A percentile compares a stretch with the other conserved stretches of the same genome.
phyloP scores from a whole-genome alignment of 352 stramenopile genomes.

The Globisporangium uncinulatum region DNA sequence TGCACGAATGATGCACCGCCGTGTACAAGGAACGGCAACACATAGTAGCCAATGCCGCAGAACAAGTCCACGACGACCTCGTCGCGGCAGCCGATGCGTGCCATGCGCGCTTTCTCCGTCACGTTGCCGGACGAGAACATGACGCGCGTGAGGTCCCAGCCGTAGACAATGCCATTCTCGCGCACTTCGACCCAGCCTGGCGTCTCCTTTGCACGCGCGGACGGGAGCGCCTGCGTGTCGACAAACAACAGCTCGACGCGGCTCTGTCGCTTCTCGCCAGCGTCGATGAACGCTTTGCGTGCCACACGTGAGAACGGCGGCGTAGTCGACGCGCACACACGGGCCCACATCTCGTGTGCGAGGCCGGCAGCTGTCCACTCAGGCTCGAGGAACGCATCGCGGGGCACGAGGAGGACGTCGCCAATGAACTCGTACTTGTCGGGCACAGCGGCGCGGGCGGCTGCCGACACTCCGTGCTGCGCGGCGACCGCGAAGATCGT shows the following conservation, averaged over 20 bases:
- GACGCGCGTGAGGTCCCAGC: conserved; percentile 92
- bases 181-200: conserved; percentile 80
- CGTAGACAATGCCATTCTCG: conserved; percentile 94
- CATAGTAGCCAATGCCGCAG: conserved; percentile 98
- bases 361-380: conserved; percentile 38
- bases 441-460: conserved; percentile 32
- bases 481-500: conserved; percentile 47
- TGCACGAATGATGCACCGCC: conserved; percentile 87
- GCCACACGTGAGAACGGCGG: conserved; percentile 66
- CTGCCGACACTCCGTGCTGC: conserved; percentile 31
- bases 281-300: conserved; percentile 75
- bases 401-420: conserved; percentile 67
- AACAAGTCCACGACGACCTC: conserved; percentile 96
- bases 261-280: conserved; percentile 76
- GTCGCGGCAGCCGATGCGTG: conserved; percentile 62
- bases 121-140: conserved; percentile 98
- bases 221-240: conserved; percentile 30
- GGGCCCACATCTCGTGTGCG: conserved; percentile 53
- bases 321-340: conserved; percentile 47
- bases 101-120: conserved; percentile 95
- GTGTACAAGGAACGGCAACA: conserved; percentile 92
- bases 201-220: conserved; percentile 24
- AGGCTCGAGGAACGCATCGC: conserved; percentile 51
- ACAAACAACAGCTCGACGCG: conserved; percentile 67
- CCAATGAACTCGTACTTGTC: conserved; percentile 77